Base-by-base conservation (phyloP, 2,329 filamentous ascomycete genomes). In the Epicoccum sorghinum region DNA sequence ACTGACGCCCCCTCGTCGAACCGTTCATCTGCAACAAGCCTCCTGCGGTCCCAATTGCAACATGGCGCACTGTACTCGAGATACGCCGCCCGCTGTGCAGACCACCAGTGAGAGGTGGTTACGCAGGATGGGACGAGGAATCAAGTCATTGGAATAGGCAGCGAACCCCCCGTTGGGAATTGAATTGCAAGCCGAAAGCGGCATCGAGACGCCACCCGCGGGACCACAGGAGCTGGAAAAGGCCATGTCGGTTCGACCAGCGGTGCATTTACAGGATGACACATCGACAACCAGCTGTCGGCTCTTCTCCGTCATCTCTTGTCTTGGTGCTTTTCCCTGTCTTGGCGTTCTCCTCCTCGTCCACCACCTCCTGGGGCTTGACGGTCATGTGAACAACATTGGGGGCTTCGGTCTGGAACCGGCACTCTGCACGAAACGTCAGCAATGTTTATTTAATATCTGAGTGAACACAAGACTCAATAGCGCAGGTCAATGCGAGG, bases 371-470 rank as follows among this genome's bases (percentile, higher is more conserved):
- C 69, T 92, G 89, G 3, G 92, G 92, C 65, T 90, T 89, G 65
- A 96, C 87, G 5, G 90, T 93, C 91, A 96, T 96, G 75, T 96
- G 92, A n/a, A 96, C 87, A 25, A 96, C 90, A 63, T 96, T 96
- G 7, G 90, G 85, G 9, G 82, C 80, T 59, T 91, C 88, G 27
- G 82, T 81, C 68, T 85, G 89, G 69, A 96, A 91, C 57, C 86
- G 89, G 68, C 90, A 93, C 62, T 93, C 91, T 96, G 51, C 41
- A 12, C n/a, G 27, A 23, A 9, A 8, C 18, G 12, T 43, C 29
- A 43, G 41, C 7, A 12, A 32, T 33, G 22, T 14, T 18, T 18
- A 3, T 18, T 18, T 18, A 18, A 18, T 18, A 18, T 18, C 18
- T 18, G 18, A 18, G 18, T 18, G 18, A 3, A 18, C 18, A 18